These are phyloP conservation scores for Lactarius hengduanensis DNA, from an alignment of 768 basidiomycete genomes.

Conservation along the genomic window DNA sequence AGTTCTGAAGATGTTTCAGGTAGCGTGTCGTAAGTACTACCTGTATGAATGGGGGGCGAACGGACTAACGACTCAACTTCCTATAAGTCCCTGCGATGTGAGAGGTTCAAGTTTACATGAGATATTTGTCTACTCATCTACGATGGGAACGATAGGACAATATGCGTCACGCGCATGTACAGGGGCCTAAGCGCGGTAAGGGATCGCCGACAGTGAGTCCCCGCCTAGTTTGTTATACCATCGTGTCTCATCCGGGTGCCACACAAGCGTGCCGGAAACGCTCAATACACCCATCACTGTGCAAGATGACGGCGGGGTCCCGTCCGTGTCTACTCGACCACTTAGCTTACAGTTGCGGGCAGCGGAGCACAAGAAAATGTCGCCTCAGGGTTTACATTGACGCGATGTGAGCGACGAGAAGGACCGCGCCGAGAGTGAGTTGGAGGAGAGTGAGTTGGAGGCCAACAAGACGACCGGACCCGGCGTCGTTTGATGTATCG, in stretches of 20 bases:
- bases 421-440: too few species aligned
- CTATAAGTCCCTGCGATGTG: slow-evolving; percentile 15
- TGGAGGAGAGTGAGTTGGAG: too few species aligned
- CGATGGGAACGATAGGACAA: slow-evolving; percentile 11
- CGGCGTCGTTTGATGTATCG: slow-evolving; percentile 2
- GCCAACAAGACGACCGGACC: too few species aligned
- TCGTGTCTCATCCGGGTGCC: background rate
- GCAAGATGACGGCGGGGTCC: background rate
- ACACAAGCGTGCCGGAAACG: background rate
- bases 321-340: background rate
- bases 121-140: background rate
- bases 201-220: slow-evolving; percentile 8
- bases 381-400: background rate
- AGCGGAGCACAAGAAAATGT: background rate
- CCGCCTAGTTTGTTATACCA: background rate
- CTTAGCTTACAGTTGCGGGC: background rate
- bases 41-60: background rate
- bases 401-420: background rate
- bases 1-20: slow-evolving; percentile 17
- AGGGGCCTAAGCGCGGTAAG: slow-evolving; percentile 5
- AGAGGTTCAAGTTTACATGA: background rate
- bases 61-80: slow-evolving; percentile 1
- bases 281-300: background rate
- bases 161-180: slow-evolving; percentile 23
- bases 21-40: slow-evolving; percentile 12